These are phyloP conservation scores for Chlorociboria aeruginascens DNA, from an alignment of 495 filamentous ascomycete species.

Conservation along the genomic window DNA sequence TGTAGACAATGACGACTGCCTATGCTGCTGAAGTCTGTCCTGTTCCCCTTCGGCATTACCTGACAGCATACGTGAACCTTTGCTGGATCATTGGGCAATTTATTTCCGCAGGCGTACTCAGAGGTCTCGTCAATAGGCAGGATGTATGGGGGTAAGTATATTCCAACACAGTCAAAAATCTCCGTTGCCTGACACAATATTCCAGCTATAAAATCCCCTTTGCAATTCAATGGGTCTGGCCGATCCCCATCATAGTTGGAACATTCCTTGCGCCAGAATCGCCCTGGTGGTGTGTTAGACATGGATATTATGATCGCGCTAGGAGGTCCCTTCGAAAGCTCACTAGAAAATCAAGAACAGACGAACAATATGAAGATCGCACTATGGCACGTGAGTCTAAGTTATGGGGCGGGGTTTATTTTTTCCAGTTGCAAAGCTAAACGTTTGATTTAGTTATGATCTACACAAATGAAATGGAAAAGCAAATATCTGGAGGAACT, in stretches of 20 bases:
- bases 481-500: conserved; percentile 41
- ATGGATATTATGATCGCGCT: conserved; percentile 24
- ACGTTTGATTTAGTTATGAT: conserved; percentile 39
- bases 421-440: neutral
- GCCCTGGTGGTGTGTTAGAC: conserved; percentile 43
- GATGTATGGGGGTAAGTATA: conserved; percentile 29
- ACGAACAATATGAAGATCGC: conserved; percentile 12
- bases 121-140: conserved; percentile 21
- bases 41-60: conserved; percentile 44
- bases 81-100: conserved; percentile 27
- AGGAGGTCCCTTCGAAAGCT: conserved; percentile 39
- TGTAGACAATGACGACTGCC: conserved; percentile 49
- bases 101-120: conserved; percentile 43
- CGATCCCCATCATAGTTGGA: conserved; percentile 28
- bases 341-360: conserved; percentile 12
- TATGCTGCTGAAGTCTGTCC: conserved; percentile 60
- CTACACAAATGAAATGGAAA: conserved; percentile 49
- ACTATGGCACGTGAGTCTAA: neutral
- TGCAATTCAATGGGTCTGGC: conserved; percentile 43
- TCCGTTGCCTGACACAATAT: neutral
- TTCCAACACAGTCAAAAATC: neutral
- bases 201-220: conserved; percentile 38
- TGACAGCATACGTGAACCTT: conserved; percentile 53
- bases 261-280: conserved; percentile 31
- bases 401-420: neutral